Base-by-base conservation (phyloP, 129 eudicot genomes). In the Cynara cardunculus region DNA sequence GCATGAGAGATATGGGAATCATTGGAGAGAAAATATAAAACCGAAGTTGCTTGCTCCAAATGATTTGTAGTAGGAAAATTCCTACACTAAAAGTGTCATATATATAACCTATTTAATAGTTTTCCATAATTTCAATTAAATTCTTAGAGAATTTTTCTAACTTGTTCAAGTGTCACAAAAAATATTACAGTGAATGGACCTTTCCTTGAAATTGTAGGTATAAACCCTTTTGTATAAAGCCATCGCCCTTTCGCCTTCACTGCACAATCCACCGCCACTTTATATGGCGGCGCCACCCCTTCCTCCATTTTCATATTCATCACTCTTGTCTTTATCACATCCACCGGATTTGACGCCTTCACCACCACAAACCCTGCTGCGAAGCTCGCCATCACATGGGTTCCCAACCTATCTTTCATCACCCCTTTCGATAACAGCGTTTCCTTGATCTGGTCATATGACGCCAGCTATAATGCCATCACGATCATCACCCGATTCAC, bases 401-500 rank as follows among this genome's bases (percentile, higher is more conserved):
- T 87, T 83, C 93, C 93, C 4, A 92, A 71, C 59, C 97, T 92
- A 22, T 93, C 97, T 0, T 21, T 67, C 96, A 88, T 90, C 75
- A 90, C 69, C n/a, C 82, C 86, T 3, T 86, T 80, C 21, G 82
- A 83, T 25, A 93, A 39, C 0, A 93, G 89, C 21, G 86, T 73
- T 68, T 93, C 97, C 85, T 93, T 93, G 34, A 93, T 46, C 82
- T 93, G 90, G 81, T 90, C 97, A 67, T 93, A 93, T 30, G 97
- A 90, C 31, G 96, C 97, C 19, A 92, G 83, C 71, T 92, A 95
- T 5, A 95, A 88, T 5, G 97, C 91, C 3, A 93, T 92, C 49
- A 90, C 97, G 8, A 92, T 81, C 97, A 93, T 92, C 7, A 92
- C 97, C n/a, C 97, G 91, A 91, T 92, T 88, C 87, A 92, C 95